These are phyloP conservation scores for Letharia lupina DNA, from an alignment of 495 filamentous ascomycete species.

Conservation along the genomic window DNA sequence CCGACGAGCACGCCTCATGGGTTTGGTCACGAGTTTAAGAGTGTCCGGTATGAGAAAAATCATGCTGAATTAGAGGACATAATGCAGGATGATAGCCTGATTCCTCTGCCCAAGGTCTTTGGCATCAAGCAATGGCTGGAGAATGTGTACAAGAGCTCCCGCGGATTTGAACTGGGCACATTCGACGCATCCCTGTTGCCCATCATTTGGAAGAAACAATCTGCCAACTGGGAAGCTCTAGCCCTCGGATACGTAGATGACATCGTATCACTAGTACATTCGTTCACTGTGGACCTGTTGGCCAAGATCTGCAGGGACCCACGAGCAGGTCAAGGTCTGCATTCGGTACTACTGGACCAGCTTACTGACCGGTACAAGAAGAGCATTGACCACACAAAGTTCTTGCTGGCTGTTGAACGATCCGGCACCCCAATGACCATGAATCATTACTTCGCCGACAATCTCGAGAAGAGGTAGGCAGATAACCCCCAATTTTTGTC, in stretches of 20 bases:
- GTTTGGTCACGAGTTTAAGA: neutral
- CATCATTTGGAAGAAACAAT: constrained; percentile 46
- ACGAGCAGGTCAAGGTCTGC: constrained; percentile 33
- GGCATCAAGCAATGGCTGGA: constrained; percentile 33
- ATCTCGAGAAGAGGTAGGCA: constrained; percentile 36
- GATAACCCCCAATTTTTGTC: neutral
- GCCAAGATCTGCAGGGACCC: constrained; percentile 33
- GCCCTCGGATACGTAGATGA: constrained; percentile 40
- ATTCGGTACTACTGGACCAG: constrained; percentile 36
- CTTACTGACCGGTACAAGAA: constrained; percentile 37
- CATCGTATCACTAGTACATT: constrained; percentile 39
- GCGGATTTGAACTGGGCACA: constrained; percentile 36
- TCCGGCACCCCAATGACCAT: constrained; percentile 38
- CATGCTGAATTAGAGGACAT: constrained; percentile 28
- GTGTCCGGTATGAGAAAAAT: constrained; percentile 15
- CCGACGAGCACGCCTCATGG: neutral
- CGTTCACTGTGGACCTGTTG: constrained; percentile 39
- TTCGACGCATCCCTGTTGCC: constrained; percentile 37
- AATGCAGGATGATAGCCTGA: constrained; percentile 13
- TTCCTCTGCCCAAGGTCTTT: constrained; percentile 3
- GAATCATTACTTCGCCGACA: constrained; percentile 47
- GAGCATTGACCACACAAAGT: constrained; percentile 36
- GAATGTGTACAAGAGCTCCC: constrained; percentile 26
- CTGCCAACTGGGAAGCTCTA: constrained; percentile 44
- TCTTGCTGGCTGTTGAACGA: constrained; percentile 44